Conservation (phyloP, 2,329 filamentous ascomycete species). For the Xylaria sp. region DNA sequence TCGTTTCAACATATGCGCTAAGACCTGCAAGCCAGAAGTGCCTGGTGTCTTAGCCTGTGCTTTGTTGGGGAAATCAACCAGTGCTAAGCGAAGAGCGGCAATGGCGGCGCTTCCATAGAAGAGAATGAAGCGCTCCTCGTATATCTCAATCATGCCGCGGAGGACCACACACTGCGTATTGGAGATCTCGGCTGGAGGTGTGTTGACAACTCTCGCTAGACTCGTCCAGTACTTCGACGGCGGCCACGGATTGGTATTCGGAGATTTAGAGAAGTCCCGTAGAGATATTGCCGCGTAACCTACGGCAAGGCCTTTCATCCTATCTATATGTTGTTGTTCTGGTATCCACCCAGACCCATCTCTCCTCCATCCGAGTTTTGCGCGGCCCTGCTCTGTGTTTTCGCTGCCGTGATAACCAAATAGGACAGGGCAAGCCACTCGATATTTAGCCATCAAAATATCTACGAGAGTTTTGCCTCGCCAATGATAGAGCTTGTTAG, state of each 20-base stretch:
- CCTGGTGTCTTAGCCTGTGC: slow-evolving; percentile 55
- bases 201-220: slow-evolving; percentile 77
- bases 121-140: slow-evolving; percentile 74
- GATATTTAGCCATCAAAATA: slow-evolving; percentile 86
- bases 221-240: slow-evolving; percentile 83
- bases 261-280: slow-evolving; percentile 77
- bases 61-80: slow-evolving; percentile 74
- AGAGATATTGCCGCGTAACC: slow-evolving; percentile 85
- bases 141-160: slow-evolving; percentile 73
- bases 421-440: slow-evolving; percentile 79
- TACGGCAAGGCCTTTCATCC: slow-evolving; percentile 82
- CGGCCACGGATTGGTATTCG: slow-evolving; percentile 75
- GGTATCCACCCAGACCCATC: slow-evolving; percentile 64
- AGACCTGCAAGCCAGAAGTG: slow-evolving; percentile 57
- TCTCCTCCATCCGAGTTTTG: slow-evolving; percentile 75
- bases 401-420: slow-evolving; percentile 84
- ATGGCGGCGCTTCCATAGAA: slow-evolving; percentile 81
- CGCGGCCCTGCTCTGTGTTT: slow-evolving; percentile 69
- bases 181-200: slow-evolving; percentile 69
- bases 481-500: slow-evolving; percentile 69
- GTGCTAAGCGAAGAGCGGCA: slow-evolving; percentile 71
- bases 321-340: slow-evolving; percentile 77
- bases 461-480: slow-evolving; percentile 74
- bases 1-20: slow-evolving; percentile 58
- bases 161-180: slow-evolving; percentile 76